Evolutionary conservation across 73 alveolate species (phyloP).

Genomic region (Diophrys sp.): DNA sequence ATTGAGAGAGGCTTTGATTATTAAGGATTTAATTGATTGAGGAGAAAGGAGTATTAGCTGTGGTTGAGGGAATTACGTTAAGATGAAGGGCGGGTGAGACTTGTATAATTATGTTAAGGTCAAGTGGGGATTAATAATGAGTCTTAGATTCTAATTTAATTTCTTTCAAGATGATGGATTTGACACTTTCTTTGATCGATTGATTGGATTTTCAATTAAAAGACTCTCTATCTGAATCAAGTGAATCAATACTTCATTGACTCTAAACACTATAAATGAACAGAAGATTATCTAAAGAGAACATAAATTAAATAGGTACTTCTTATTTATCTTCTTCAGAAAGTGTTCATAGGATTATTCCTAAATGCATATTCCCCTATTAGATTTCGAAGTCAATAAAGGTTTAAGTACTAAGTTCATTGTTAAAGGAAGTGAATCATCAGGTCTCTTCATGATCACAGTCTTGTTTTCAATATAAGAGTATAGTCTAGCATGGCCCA

Average conservation of each 20-base stretch:
- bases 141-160: constrained; percentile 90
- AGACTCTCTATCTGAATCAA: constrained; percentile 75
- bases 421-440: constrained; percentile 45
- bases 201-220: constrained; percentile 45
- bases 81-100: constrained; percentile 63
- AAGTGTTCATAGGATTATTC: no score
- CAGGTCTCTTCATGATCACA: constrained; percentile 44
- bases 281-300: no score
- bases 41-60: constrained; percentile 87
- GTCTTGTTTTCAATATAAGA: constrained; percentile 53
- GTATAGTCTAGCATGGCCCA: constrained; percentile 56
- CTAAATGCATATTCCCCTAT: no score
- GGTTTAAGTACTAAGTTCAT: no score
- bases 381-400: no score
- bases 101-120: no score
- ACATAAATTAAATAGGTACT: no score
- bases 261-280: no score
- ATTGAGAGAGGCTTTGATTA: no score
- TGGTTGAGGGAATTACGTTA: constrained; percentile 72
- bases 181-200: constrained; percentile 54
- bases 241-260: no score
- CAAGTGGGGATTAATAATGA: no score
- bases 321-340: no score
- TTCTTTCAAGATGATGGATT: constrained; percentile 85
- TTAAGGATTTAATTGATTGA: constrained; percentile 92